These are phyloP conservation scores for Pleurotus sapidus DNA, from an alignment of 768 basidiomycete genomes.

Conservation along the genomic window DNA sequence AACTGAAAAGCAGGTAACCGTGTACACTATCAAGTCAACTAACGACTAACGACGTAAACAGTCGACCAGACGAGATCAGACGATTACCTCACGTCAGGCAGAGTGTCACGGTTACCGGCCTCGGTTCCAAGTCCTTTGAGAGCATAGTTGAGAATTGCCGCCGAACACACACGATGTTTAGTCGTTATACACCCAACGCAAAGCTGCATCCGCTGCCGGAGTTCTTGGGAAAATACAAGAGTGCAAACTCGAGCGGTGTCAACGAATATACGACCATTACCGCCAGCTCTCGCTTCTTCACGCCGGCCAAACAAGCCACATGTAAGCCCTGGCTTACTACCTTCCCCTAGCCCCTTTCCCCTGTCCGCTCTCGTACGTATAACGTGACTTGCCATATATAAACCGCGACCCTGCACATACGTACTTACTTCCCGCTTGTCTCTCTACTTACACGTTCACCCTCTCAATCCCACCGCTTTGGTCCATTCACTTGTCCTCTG, in stretches of 20 bases:
- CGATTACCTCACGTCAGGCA: not conserved
- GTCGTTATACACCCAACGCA: not conserved
- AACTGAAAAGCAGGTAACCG: not conserved
- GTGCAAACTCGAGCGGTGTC: not conserved
- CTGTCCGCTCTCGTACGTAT: too few relatives aligned
- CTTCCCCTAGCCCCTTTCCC: too few relatives aligned
- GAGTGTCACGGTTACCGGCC: not conserved
- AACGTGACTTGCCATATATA: too few relatives aligned
- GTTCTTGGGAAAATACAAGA: not conserved
- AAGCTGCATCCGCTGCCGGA: not conserved
- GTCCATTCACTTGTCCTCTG: too few relatives aligned
- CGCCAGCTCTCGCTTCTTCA: not conserved
- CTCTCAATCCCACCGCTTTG: too few relatives aligned
- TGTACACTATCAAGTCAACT: too few relatives aligned
- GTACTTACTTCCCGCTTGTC: too few relatives aligned
- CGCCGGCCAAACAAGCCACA: not conserved
- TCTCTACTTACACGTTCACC: too few relatives aligned
- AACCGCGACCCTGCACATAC: too few relatives aligned
- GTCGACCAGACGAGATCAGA: not conserved
- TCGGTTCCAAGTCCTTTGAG: not conserved
- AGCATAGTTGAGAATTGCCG: not conserved
- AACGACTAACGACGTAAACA: too few relatives aligned
- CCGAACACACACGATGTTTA: not conserved
- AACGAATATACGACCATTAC: not conserved
- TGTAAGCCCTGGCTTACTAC: too few relatives aligned